These are phyloP conservation scores for Hypoxylon lienhwacheense DNA, from an alignment of 495 filamentous ascomycete genomes.

Conservation along the genomic window DNA sequence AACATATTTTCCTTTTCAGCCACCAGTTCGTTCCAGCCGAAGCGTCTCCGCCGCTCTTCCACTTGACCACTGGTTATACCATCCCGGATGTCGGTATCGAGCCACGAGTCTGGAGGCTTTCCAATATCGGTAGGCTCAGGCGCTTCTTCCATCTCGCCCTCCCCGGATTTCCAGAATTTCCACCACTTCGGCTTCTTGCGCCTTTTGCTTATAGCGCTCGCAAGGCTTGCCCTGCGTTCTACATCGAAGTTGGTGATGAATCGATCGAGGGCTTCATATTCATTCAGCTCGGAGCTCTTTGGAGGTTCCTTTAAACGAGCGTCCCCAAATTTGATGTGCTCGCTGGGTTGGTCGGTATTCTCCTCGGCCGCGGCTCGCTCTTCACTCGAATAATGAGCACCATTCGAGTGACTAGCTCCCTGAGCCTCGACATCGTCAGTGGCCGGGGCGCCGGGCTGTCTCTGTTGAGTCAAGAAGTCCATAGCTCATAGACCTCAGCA, in stretches of 20 bases:
- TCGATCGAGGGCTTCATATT: slow-evolving; percentile 56
- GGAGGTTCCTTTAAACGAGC: slow-evolving; percentile 15
- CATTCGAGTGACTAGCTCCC: slow-evolving; percentile 27
- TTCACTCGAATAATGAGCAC: slow-evolving; percentile 8
- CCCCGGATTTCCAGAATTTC: slow-evolving; percentile 58
- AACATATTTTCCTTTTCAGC: slow-evolving; percentile 79
- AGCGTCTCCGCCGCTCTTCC: slow-evolving; percentile 65
- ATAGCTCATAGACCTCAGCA: slow-evolving; percentile 11
- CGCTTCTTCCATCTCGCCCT: slow-evolving; percentile 41
- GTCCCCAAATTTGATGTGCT: slow-evolving; percentile 36
- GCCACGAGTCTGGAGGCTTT: slow-evolving; percentile 70
- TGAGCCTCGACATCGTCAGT: slow-evolving; percentile 27
- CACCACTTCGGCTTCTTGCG: slow-evolving; percentile 56
- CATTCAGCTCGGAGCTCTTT: slow-evolving; percentile 39
- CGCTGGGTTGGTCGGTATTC: background rate
- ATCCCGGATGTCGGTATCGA: slow-evolving; percentile 66
- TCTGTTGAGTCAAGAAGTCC: slow-evolving; percentile 20
- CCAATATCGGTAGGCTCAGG: slow-evolving; percentile 38
- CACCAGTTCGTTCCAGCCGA: slow-evolving; percentile 73
- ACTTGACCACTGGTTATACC: slow-evolving; percentile 63
- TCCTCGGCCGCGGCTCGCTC: background rate
- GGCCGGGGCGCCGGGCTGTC: slow-evolving; percentile 13
- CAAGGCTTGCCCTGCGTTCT: slow-evolving; percentile 61
- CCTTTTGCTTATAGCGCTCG: slow-evolving; percentile 49
- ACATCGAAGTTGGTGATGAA: slow-evolving; percentile 66